phyloP scores from a whole-genome alignment of 257 asterid genomes.

The Agastache rugosa region DNA sequence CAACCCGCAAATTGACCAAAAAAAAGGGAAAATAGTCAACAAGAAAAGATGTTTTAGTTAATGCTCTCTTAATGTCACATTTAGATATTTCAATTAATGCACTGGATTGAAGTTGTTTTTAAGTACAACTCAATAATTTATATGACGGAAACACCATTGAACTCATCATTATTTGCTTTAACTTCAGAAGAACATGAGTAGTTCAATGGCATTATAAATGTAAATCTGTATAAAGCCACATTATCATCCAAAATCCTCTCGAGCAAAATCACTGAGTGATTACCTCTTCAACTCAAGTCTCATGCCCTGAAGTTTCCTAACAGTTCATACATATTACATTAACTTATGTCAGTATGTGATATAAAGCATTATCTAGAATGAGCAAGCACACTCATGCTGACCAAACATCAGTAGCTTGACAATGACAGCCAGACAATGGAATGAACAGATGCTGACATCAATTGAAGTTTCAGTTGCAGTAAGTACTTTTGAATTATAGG shows the following conservation, averaged over 20 bases:
- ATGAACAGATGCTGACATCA: slow-evolving; percentile 8
- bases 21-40: neutral
- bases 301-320: slow-evolving; percentile 16
- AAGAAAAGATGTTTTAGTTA: slow-evolving; percentile 23
- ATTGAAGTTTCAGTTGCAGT: slow-evolving; percentile 3
- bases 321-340: neutral
- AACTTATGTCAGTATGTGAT: neutral
- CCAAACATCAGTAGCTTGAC: slow-evolving; percentile 24
- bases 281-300: slow-evolving; percentile 22
- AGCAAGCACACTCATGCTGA: slow-evolving; percentile 12
- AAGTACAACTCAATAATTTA: neutral
- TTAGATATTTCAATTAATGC: slow-evolving; percentile 16
- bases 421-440: neutral
- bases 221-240: slow-evolving; percentile 12
- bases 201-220: slow-evolving; percentile 17
- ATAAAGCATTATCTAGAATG: neutral
- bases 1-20: slow-evolving; percentile 10
- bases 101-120: neutral
- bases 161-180: neutral
- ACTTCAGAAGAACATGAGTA: slow-evolving; percentile 24
- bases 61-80: slow-evolving; percentile 7
- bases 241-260: slow-evolving; percentile 25
- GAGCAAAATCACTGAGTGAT: slow-evolving; percentile 24
- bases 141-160: neutral
- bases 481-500: neutral